Evolutionary conservation across 768 basidiomycete genomes (phyloP), one percentile per base, ranked within the genome.

Genomic region (Lactarius quietus): DNA sequence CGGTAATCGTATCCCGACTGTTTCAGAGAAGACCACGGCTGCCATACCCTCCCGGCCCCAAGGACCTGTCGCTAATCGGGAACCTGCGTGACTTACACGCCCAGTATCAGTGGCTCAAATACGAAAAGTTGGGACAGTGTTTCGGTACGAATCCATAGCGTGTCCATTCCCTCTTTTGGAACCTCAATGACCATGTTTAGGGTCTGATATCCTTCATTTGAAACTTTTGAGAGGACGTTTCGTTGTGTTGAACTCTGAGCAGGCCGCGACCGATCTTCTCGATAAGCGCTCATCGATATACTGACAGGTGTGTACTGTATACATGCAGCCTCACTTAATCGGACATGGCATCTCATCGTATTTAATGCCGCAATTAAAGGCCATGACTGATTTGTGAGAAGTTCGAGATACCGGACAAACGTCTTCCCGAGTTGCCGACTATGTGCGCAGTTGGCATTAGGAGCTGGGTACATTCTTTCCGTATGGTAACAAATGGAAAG

Each of bases 401-500:
- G 18, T 53, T 6, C 23, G 3, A n/a, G 12, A 38, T 48, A 18
- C 18, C 26, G 17, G 35, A 51, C 17, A 26, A 1, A 18, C 28
- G 17, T 29, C 23, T 58, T 26, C 20, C 28, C 17, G 48, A 26
- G 36, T 53, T 15, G 23, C 53, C 17, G 35, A 17, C 23, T 2
- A 51, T 8, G 41, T 68, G 69, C 9, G 59, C 57, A 81, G 82
- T 81, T 72, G 80, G 80, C 3, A 78, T 74, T 71, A 74, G 59
- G 6, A 51, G 73, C 14, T 80, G 78, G 76, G 70, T 75, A 73
- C 74, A 2, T 69, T 77, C 41, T 76, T 80, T 76, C 74, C 73
- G 3, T 82, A 82, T 52, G 78, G 78, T 26, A 72, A 75, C 41
- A 41, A 38, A 10, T 82, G 82, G 82, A 78, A 74, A 56, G 73